Evolutionary conservation across 2,329 filamentous ascomycete genomes (phyloP), one percentile per base, ranked within the genome.

Genomic region (Pseudocercospora cruenta): DNA sequence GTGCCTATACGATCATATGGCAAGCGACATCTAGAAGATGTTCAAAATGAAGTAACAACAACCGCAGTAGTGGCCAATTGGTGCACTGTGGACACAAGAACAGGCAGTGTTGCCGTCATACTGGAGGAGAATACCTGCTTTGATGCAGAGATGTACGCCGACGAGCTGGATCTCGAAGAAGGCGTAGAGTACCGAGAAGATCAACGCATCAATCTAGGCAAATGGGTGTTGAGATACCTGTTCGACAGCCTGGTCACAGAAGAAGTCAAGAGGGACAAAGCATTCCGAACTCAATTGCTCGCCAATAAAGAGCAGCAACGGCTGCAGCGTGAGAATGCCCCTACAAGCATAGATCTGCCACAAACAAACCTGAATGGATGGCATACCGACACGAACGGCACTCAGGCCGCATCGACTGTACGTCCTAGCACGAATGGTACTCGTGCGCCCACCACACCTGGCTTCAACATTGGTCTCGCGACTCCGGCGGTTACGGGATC

Each of bases 101-200:
- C 94, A 4, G 95, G 95, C 39, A 93, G 92, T 68, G 83, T 99
- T 63, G 94, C 93, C 1, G 94, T 97, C 2, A 90, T 96, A 19
- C 80, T 99, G 19, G 95, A 99, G 76, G 92, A 94, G 47, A 96
- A 95, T 74, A 96, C 96, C 72, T 97, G 94, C 77, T 99, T 99
- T 73, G 95, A 99, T 79, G 95, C 94, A 16, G 95, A 99, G 76
- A 91, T 97, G 79, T 99, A 99, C 77, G 94, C 93, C 0, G 95
- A 99, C 76, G 94, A 98, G 79, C 82, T 96, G 39, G 84, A 89
- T 47, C 72, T 94, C 62, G 86, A 91, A 10, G 90, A 93, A 68
- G 83, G 87, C n/a, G 83, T 91, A 19, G 90, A 94, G 12, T 97
- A 97, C 75, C 85, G 91, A 64, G 94, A 98, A 73, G 95, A 99